These are phyloP conservation scores for Poa pratensis DNA, from an alignment of 176 grass and related monocot species.

Conservation along the genomic window DNA sequence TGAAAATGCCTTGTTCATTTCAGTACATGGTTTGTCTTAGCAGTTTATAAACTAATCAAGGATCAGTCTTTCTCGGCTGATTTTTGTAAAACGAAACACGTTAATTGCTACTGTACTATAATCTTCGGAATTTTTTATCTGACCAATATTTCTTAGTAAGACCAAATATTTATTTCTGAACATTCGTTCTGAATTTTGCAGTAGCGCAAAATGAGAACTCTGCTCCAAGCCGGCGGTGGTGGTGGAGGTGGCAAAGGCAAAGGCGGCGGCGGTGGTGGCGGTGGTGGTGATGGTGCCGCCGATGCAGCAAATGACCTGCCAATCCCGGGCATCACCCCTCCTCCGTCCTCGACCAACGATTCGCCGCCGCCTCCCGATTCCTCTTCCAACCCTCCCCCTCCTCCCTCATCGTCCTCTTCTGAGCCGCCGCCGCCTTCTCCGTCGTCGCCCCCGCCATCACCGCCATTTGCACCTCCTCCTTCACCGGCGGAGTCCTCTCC, in stretches of 20 bases:
- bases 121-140: neutral
- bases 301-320: neutral
- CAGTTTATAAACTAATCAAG: neutral
- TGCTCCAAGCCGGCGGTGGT: slow-evolving; percentile 38
- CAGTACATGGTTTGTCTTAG: neutral
- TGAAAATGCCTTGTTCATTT: neutral
- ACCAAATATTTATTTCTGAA: neutral
- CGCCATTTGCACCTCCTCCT: neutral
- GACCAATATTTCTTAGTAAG: too few species aligned
- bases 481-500: slow-evolving; percentile 20
- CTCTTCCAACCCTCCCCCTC: slow-evolving; percentile 12
- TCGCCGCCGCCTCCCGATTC: slow-evolving; percentile 33
- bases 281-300: neutral
- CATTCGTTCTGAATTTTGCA: slow-evolving; percentile 34
- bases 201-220: slow-evolving; percentile 39
- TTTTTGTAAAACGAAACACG: too few species aligned
- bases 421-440: slow-evolving; percentile 12
- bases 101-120: neutral
- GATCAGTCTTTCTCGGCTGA: neutral
- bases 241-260: neutral
- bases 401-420: slow-evolving; percentile 14
- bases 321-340: neutral
- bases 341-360: neutral
- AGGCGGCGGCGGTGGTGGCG: neutral
- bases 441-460: neutral